Percentiles rank a stretch among this genome's conserved stretches.
These are phyloP conservation scores for Lumnitzera racemosa DNA, from an alignment of 345 rosid genomes.

Conservation along the genomic window DNA sequence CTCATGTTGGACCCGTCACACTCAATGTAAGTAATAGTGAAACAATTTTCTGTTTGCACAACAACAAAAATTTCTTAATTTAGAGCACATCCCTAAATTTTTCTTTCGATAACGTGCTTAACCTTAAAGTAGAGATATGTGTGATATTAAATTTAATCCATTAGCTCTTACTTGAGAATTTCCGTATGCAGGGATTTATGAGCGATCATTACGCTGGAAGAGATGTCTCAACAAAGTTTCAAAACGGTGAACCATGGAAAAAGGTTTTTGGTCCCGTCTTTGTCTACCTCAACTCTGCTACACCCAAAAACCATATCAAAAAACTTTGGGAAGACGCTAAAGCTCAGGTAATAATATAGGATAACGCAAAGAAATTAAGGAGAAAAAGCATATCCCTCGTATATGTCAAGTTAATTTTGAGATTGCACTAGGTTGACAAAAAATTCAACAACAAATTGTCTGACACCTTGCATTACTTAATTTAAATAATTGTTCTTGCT, in stretches of 20 bases:
- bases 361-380: no score
- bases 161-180: not conserved
- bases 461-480: no score
- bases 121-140: not conserved
- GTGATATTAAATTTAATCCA: not conserved
- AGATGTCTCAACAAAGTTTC: constrained; percentile 13
- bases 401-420: not conserved
- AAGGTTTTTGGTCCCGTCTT: constrained; percentile 34
- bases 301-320: not conserved
- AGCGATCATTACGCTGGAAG: constrained; percentile 30
- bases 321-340: constrained; percentile 36
- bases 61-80: no score
- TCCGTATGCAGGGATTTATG: constrained; percentile 22
- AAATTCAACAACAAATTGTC: no score
- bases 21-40: constrained; percentile 20
- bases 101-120: no score
- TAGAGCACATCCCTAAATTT: no score
- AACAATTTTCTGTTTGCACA: not conserved
- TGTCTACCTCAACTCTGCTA: constrained; percentile 25
- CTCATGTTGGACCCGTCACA: constrained; percentile 22
- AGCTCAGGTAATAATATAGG: constrained; percentile 14
- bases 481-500: no score
- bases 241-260: constrained; percentile 32
- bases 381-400: not conserved
- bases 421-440: not conserved